Evolutionary conservation across 164 flowering plant genomes (phyloP).

Genomic region (Tinospora cordifolia): DNA sequence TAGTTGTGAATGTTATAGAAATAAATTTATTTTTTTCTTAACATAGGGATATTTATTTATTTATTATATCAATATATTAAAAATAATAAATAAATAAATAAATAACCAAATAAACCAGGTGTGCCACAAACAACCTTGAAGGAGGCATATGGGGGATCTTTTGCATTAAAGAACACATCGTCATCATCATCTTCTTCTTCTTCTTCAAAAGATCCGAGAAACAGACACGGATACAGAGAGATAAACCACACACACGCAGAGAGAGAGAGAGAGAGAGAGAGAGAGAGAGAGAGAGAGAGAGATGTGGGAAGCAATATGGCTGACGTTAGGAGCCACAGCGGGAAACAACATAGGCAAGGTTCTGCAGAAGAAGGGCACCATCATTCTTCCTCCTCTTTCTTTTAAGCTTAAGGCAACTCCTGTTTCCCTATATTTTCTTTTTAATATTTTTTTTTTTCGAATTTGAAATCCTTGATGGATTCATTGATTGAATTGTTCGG

Average conservation of each 20-base stretch:
- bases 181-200: not conserved
- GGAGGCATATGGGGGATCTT: too few relatives aligned
- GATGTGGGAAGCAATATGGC: slow-evolving; percentile 89
- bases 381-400: slow-evolving; percentile 90
- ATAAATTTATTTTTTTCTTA: too few relatives aligned
- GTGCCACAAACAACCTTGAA: too few relatives aligned
- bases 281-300: slow-evolving; percentile 12
- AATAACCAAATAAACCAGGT: too few relatives aligned
- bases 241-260: too few relatives aligned
- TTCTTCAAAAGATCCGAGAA: not conserved
- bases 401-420: slow-evolving; percentile 74
- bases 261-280: not conserved
- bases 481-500: not conserved
- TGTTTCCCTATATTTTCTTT: not conserved
- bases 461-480: not conserved
- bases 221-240: too few relatives aligned
- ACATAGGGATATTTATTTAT: too few relatives aligned
- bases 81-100: too few relatives aligned
- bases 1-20: too few relatives aligned
- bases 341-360: slow-evolving; percentile 97
- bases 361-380: slow-evolving; percentile 94
- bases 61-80: too few relatives aligned
- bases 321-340: slow-evolving; percentile 87
- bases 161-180: not conserved
- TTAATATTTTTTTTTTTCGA: not conserved